Evolutionary conservation across 345 rosid species (phyloP).

Genomic region (Syzygium grande): DNA sequence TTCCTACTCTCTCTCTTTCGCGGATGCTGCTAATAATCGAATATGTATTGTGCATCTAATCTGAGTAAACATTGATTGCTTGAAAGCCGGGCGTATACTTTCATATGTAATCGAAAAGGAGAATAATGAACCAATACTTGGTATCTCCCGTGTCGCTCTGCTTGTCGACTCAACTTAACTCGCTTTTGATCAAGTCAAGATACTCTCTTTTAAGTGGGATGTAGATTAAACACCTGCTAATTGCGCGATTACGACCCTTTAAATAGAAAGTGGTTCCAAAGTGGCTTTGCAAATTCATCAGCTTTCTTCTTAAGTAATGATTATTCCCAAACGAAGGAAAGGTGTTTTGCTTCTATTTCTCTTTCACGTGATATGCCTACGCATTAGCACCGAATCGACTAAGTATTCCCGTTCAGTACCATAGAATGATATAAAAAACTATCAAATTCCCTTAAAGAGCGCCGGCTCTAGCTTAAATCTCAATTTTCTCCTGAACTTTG

Average conservation of each 20-base stretch:
- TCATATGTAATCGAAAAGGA: background rate
- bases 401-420: background rate
- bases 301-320: background rate
- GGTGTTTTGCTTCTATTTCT: background rate
- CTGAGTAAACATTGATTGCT: background rate
- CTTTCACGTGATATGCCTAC: fast-evolving
- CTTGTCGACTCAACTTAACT: background rate
- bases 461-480: background rate
- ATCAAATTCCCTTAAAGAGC: background rate
- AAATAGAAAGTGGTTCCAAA: background rate
- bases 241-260: background rate
- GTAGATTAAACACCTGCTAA: background rate
- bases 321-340: background rate
- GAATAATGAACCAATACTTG: background rate
- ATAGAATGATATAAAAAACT: background rate
- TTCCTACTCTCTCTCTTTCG: background rate
- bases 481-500: background rate
- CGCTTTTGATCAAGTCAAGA: background rate
- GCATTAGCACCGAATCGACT: background rate
- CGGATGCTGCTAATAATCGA: background rate
- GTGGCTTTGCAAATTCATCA: background rate
- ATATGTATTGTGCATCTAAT: background rate
- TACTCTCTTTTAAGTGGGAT: background rate
- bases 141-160: background rate
- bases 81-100: background rate